Evolutionary conservation across 495 filamentous ascomycete species (phyloP).

Genomic region (Podospora fimiseda): DNA sequence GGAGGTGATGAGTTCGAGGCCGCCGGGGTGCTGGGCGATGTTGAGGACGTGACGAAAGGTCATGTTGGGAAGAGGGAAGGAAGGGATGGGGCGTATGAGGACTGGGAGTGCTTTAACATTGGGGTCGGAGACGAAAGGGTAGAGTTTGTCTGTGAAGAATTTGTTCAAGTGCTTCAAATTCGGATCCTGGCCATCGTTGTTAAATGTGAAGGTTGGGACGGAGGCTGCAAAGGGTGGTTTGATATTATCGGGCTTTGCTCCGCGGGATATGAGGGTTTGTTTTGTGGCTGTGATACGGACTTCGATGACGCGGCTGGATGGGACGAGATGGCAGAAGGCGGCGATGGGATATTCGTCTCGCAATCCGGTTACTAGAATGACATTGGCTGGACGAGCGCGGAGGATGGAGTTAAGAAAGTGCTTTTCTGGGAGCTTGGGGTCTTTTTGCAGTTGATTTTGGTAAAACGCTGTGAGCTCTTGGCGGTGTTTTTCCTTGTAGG

Average conservation of each 20-base stretch:
- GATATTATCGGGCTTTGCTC: no score
- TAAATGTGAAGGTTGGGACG: constrained; percentile 44
- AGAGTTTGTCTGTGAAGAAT: no score
- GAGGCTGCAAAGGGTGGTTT: constrained; percentile 8
- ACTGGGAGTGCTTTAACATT: neutral
- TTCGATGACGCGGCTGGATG: constrained; percentile 50
- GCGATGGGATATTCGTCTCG: constrained; percentile 57
- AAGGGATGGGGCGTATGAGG: neutral
- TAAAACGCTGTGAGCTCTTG: constrained; percentile 49
- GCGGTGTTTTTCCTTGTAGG: constrained; percentile 59
- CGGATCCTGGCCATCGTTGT: constrained; percentile 35
- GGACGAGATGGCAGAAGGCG: constrained; percentile 49
- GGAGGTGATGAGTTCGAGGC: neutral
- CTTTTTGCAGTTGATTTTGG: constrained; percentile 39
- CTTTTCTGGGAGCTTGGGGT: constrained; percentile 47
- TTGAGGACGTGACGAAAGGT: neutral
- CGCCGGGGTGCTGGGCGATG: neutral
- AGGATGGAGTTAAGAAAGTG: constrained; percentile 49
- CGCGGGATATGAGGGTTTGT: constrained; percentile 37
- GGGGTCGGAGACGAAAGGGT: no score
- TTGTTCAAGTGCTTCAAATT: no score
- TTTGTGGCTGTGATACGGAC: constrained; percentile 45
- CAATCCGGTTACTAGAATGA: constrained; percentile 60
- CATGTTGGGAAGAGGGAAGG: neutral
- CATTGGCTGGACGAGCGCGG: constrained; percentile 42